Conservation (phyloP, 768 basidiomycete species). For the Suillus cothurnatus region DNA sequence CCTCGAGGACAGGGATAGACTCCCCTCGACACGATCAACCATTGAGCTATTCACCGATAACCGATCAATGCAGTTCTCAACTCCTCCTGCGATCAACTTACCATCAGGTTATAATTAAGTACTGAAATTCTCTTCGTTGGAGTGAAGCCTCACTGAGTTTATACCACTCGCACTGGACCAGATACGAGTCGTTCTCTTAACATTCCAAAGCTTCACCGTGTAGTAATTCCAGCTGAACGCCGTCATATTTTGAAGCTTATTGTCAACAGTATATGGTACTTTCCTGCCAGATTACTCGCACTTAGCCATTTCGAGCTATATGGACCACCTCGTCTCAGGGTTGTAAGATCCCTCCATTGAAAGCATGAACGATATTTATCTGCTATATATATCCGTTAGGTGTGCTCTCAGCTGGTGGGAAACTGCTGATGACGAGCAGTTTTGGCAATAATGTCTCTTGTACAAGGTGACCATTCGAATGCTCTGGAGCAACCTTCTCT, state of each 20-base stretch:
- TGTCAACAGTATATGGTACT: neutral
- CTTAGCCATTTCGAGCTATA: neutral
- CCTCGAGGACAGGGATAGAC: neutral
- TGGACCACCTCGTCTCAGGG: neutral
- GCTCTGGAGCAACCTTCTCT: neutral
- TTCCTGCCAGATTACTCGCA: neutral
- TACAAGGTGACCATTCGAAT: neutral
- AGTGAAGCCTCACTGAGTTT: neutral
- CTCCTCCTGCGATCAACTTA: neutral
- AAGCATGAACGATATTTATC: neutral
- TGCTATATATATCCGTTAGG: neutral
- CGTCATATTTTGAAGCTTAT: neutral
- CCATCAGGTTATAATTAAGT: neutral
- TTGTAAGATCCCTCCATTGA: neutral
- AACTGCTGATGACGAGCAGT: neutral
- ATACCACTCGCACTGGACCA: neutral
- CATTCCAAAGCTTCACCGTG: neutral
- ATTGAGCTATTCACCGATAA: neutral
- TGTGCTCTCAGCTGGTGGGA: neutral
- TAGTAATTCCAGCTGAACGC: neutral
- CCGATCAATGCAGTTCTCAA: neutral
- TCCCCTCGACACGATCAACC: neutral
- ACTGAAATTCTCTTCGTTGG: neutral
- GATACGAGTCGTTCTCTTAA: neutral
- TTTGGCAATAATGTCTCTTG: neutral